These are phyloP conservation scores for Oryza punctata DNA, from an alignment of 176 grass and related monocot species.

Conservation along the genomic window DNA sequence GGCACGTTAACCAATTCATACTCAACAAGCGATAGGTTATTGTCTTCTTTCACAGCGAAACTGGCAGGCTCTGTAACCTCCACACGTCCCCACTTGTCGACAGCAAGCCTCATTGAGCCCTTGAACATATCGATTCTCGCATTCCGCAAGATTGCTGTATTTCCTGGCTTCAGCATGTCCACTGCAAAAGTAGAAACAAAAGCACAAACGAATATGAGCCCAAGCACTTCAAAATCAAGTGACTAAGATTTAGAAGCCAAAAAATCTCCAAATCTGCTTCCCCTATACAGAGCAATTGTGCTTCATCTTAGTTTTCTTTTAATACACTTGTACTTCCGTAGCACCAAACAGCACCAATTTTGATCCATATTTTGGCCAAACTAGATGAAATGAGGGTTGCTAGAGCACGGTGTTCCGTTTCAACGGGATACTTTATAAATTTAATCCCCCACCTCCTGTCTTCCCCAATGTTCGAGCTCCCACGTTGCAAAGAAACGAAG, in stretches of 20 bases:
- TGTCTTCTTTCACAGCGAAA: conserved; percentile 28
- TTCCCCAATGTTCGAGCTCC: too few relatives aligned
- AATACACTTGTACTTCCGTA: not conserved
- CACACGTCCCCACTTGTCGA: conserved; percentile 31
- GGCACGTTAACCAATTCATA: conserved; percentile 31
- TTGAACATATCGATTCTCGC: conserved; percentile 26
- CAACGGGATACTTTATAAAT: too few relatives aligned
- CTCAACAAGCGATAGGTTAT: conserved; percentile 29
- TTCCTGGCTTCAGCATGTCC: conserved; percentile 19
- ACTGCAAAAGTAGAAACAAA: conserved; percentile 6
- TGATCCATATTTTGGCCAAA: not conserved
- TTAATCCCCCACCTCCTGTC: too few relatives aligned
- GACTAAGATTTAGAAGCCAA: not conserved
- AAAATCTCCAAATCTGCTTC: not conserved
- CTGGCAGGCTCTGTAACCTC: conserved; percentile 29
- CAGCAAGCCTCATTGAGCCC: conserved; percentile 22
- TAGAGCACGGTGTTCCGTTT: too few relatives aligned
- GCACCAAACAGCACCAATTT: not conserved
- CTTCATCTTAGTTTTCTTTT: not conserved
- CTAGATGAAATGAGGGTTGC: not conserved
- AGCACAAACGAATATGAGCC: not conserved
- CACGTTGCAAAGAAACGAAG: too few relatives aligned
- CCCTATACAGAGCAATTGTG: not conserved
- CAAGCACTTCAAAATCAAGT: not conserved
- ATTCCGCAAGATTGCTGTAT: conserved; percentile 6